phyloP scores from a whole-genome alignment of 106 monocot genomes.

The Agapanthus africanus region DNA sequence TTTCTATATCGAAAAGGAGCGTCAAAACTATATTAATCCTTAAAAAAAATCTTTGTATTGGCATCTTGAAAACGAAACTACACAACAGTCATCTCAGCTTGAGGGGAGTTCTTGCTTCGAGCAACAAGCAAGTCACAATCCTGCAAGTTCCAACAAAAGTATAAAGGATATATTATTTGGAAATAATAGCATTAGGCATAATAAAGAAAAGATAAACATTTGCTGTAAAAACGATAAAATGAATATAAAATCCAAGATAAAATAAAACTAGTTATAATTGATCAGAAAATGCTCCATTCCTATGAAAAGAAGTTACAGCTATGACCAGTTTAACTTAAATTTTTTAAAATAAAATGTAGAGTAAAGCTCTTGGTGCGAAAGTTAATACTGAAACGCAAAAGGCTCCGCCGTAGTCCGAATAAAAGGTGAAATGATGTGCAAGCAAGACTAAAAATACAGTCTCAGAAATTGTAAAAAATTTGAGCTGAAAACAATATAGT shows the following conservation, averaged over 20 bases:
- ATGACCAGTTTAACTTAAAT: not conserved
- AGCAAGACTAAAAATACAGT: not conserved
- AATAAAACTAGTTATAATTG: not conserved
- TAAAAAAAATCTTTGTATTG: not conserved
- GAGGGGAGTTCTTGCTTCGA: slow-evolving; percentile 6
- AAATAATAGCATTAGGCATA: too few relatives aligned
- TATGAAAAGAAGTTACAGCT: not conserved
- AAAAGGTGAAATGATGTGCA: not conserved
- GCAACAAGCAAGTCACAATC: slow-evolving; percentile 28
- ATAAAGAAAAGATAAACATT: too few relatives aligned
- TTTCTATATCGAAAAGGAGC: not conserved
- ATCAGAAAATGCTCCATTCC: too few relatives aligned
- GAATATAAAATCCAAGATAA: too few relatives aligned
- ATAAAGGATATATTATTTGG: too few relatives aligned
- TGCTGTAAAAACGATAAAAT: too few relatives aligned
- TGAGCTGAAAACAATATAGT: not conserved
- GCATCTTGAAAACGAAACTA: too few relatives aligned
- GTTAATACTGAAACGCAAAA: not conserved
- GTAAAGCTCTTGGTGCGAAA: not conserved
- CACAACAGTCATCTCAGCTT: slow-evolving; percentile 15
- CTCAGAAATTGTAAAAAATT: not conserved
- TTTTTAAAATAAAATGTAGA: not conserved
- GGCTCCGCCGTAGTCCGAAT: not conserved
- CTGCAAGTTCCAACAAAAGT: slow-evolving; percentile 29
- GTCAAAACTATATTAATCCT: not conserved